These are phyloP conservation scores for Lipomyces spencermartinsiae DNA, from an alignment of 805 yeast species.

Conservation along the genomic window DNA sequence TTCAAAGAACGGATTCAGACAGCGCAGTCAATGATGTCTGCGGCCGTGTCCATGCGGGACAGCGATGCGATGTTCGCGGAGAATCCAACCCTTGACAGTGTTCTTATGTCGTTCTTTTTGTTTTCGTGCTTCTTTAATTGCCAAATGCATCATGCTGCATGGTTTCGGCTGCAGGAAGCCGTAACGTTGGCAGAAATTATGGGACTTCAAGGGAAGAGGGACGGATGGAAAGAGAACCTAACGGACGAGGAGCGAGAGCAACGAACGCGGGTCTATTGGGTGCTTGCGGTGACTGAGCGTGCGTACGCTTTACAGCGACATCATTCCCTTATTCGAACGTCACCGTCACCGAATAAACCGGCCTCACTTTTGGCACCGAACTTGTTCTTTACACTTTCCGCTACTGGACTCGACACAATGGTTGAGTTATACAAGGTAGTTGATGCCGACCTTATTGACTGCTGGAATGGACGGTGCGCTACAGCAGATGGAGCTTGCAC, in stretches of 20 bases:
- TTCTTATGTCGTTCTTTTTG: conserved; percentile 17
- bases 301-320: conserved; percentile 7
- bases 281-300: conserved; percentile 24
- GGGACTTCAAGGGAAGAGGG: conserved; percentile 10
- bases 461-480: conserved; percentile 21
- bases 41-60: conserved; percentile 15
- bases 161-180: conserved; percentile 27
- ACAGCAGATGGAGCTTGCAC: not conserved
- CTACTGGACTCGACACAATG: conserved; percentile 6
- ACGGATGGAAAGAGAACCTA: conserved; percentile 8
- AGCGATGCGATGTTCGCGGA: conserved; percentile 4
- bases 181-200: conserved; percentile 24
- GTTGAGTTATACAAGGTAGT: conserved; percentile 14
- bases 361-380: not conserved
- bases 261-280: conserved; percentile 3
- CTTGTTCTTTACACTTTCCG: not conserved
- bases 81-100: conserved; percentile 15
- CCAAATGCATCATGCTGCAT: conserved; percentile 20
- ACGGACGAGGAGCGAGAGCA: conserved; percentile 14
- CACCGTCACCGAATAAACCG: not conserved
- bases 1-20: conserved; percentile 9
- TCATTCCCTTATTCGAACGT: conserved; percentile 4
- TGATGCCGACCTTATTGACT: conserved; percentile 18
- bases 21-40: conserved; percentile 11
- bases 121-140: conserved; percentile 19